phyloP scores from a whole-genome alignment of 768 basidiomycete genomes.

The Lactarius psammicola region DNA sequence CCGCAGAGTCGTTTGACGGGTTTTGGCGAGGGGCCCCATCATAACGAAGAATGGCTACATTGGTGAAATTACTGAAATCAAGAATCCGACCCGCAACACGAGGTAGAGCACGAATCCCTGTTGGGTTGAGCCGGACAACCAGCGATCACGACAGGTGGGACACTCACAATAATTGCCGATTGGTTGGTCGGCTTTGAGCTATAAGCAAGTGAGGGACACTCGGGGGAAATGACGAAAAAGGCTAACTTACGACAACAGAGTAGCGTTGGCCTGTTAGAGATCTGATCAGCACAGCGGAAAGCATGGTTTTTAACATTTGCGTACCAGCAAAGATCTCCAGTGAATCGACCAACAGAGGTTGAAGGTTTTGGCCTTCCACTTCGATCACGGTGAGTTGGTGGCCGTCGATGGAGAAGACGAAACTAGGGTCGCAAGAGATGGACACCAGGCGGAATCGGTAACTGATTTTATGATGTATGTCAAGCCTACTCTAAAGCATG shows the following conservation, averaged over 20 bases:
- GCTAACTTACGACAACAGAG: neutral
- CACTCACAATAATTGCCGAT: neutral
- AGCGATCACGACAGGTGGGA: neutral
- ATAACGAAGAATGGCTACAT: neutral
- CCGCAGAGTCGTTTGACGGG: neutral
- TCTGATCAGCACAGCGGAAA: neutral
- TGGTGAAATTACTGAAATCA: neutral
- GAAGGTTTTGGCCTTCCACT: conserved; percentile 24
- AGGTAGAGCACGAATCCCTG: neutral
- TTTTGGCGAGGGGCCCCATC: neutral
- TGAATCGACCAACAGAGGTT: conserved; percentile 25
- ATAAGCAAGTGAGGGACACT: neutral
- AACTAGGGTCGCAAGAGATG: conserved; percentile 30
- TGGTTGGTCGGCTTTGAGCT: neutral
- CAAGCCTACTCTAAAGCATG: neutral
- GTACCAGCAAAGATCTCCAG: conserved; percentile 23
- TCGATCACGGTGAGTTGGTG: conserved; percentile 22
- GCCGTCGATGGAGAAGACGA: conserved; percentile 41
- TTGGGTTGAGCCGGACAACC: neutral
- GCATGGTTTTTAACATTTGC: neutral
- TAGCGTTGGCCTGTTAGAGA: neutral
- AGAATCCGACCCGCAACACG: neutral
- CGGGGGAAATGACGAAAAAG: neutral
- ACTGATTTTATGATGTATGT: conserved; percentile 14
- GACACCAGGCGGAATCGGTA: conserved; percentile 53